Conservation (phyloP, 306 rosid genomes). For the Carpinus fangiana region DNA sequence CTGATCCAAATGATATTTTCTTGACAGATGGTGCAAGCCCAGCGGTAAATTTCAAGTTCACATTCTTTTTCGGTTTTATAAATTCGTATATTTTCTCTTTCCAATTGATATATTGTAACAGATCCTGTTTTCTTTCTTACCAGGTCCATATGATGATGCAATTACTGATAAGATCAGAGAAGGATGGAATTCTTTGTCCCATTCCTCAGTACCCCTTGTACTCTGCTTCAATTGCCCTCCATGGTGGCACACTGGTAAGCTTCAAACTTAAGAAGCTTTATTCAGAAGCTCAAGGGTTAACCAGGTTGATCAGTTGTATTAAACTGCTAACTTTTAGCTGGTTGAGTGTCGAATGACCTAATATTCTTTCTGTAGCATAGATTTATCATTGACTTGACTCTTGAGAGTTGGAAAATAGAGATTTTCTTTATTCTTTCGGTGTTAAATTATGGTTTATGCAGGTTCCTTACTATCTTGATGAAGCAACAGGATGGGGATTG, state of each 20-base stretch:
- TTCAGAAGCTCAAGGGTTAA: neutral
- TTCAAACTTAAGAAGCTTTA: constrained; percentile 4
- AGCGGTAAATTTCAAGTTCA: constrained; percentile 45
- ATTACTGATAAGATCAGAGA: constrained; percentile 67
- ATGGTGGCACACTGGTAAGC: constrained; percentile 80
- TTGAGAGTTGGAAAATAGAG: constrained; percentile 13
- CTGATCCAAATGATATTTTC: constrained; percentile 73
- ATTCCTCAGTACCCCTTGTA: constrained; percentile 92
- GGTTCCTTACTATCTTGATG: constrained; percentile 93
- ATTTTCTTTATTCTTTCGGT: neutral
- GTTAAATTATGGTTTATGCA: constrained; percentile 28
- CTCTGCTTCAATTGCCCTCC: constrained; percentile 93
- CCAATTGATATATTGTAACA: neutral
- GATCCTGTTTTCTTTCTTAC: constrained; percentile 19
- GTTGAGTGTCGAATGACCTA: neutral
- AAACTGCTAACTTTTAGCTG: constrained; percentile 6
- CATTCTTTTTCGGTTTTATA: constrained; percentile 5
- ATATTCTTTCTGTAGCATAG: neutral
- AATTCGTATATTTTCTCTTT: neutral
- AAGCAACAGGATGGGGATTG: constrained; percentile 86
- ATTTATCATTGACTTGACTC: neutral
- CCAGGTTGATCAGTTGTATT: neutral
- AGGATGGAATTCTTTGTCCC: constrained; percentile 87
- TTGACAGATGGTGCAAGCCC: constrained; percentile 98
- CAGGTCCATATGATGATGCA: constrained; percentile 96